phyloP scores from a whole-genome alignment of 306 rosid genomes.

The Vigna nakashimae region DNA sequence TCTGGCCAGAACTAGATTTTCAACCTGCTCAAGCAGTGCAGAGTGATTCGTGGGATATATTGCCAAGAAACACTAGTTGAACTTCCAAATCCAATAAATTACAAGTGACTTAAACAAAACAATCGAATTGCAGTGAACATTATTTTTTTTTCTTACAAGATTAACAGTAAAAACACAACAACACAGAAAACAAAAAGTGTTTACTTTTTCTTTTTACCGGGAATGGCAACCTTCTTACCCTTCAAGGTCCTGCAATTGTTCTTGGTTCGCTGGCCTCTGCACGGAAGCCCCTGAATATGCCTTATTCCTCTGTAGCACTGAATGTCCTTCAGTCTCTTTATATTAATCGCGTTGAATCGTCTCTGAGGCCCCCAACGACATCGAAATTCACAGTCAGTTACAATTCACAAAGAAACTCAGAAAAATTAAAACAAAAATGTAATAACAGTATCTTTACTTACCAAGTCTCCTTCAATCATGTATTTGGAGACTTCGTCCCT shows the following conservation, averaged over 20 bases:
- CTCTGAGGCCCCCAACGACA: conserved; percentile 58
- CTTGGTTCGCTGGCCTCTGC: conserved; percentile 95
- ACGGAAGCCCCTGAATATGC: conserved; percentile 90
- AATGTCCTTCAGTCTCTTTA: conserved; percentile 90
- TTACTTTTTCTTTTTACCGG: conserved; percentile 83
- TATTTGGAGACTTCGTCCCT: conserved; percentile 88
- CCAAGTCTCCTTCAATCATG: conserved; percentile 95
- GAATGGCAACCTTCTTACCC: conserved; percentile 87
- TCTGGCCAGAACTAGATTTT: not conserved
- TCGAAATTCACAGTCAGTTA: not conserved
- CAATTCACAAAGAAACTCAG: not conserved
- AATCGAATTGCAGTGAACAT: conserved; percentile 23
- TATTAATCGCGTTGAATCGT: conserved; percentile 81
- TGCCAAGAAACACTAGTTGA: conserved; percentile 30
- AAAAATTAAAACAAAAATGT: not conserved
- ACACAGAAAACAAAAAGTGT: not conserved
- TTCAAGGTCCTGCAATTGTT: conserved; percentile 93
- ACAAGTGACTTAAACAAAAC: conserved; percentile 30
- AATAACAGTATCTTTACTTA: not conserved
- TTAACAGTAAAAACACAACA: not conserved
- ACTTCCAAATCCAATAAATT: conserved; percentile 32
- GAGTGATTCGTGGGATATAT: not conserved
- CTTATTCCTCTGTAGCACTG: conserved; percentile 94
- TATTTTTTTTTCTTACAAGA: conserved; percentile 6
- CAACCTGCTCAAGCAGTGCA: not conserved